Evolutionary conservation across 768 basidiomycete genomes (phyloP), one percentile per base, ranked within the genome.

Genomic region (Punctularia strigosozonata): DNA sequence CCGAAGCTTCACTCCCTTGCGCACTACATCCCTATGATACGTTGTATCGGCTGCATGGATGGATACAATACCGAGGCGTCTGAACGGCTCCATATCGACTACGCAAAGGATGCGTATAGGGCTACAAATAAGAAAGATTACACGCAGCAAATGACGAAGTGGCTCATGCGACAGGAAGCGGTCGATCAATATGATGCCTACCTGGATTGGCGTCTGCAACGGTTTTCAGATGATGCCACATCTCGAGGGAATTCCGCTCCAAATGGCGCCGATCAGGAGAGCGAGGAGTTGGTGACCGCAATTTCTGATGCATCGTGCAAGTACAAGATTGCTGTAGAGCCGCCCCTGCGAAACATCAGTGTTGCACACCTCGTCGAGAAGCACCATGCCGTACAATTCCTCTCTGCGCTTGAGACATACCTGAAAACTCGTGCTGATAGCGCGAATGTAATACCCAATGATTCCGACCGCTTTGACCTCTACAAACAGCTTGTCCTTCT

Each of bases 71-170:
- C 57, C 1, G 59, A 61, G 40, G 26, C 49, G 37, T 21, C 53
- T 42, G 45, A 57, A 46, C 55, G 56, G 0, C 52, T 70, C 1
- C 69, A 70, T 38, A 69, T 68, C 34, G 56, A 69, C 46, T 58
- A 52, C 31, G 60, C 64, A 2, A 70, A 71, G 43, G 26, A 46
- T 2, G 49, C 38, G 1, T 60, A 57, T 42, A 30, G 48, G 2
- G 49, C 51, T 4, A 47, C 43, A 4, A 59, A 57, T 43, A 41
- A 44, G 15, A 43, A 45, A 19, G 43, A 54, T 21, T 53, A 51
- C 41, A 39, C 46, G 3, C 32, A 48, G 12, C 67, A 68, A 39
- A 70, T 70, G 68, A 56, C 58, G 1, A 20, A 36, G 1, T 65
- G 61, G 61, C 50, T 71, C 0, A 32, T 40, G 2, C 48, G 58